Evolutionary conservation across 805 yeast species (phyloP), one percentile per base, ranked within the genome.

Genomic region (Maudiozyma barnettii): DNA sequence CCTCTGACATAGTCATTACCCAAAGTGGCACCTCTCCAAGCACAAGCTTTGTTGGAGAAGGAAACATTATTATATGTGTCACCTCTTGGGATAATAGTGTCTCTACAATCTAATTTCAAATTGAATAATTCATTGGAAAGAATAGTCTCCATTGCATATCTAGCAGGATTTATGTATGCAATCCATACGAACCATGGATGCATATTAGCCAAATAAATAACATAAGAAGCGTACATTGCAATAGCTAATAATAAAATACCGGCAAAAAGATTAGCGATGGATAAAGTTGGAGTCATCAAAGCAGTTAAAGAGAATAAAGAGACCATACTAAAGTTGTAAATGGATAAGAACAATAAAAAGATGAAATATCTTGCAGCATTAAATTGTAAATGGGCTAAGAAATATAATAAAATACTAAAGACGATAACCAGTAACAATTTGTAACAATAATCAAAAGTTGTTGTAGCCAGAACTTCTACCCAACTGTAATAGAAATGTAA

Each of bases 181-280:
- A 81, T 68, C 84, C 86, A 82, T 49, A 78, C 74, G 54, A 81
- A 80, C 90, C 91, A 84, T 41, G 78, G 80, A 53, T 77, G 80
- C 82, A 81, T 77, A 10, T 72, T 68, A 2, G 74, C 73, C 35
- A 74, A 63, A 45, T 84, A 86, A 52, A 81, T 73, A 67, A 79
- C 74, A 61, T 70, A 79, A 23, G 87, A 84, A n/a, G 86, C 74
- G 63, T 82, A 83, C 52, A 79, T 66, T 21, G 75, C 67, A 50
- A 77, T 57, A 4, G 71, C 68, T 51, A 82, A 60, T 58, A 81
- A 64, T 20, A 72, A 52, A 14, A 80, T 51, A 65, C 86, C 83
- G 9, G 81, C 77, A 22, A 81, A 57, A 18, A 81, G 72, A 68
- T 77, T 79, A 2, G 88, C 88, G 38, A 72, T 68, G n/a, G 78